Conservation (phyloP, 2,329 filamentous ascomycete genomes). For the Colletotrichum salicis region DNA sequence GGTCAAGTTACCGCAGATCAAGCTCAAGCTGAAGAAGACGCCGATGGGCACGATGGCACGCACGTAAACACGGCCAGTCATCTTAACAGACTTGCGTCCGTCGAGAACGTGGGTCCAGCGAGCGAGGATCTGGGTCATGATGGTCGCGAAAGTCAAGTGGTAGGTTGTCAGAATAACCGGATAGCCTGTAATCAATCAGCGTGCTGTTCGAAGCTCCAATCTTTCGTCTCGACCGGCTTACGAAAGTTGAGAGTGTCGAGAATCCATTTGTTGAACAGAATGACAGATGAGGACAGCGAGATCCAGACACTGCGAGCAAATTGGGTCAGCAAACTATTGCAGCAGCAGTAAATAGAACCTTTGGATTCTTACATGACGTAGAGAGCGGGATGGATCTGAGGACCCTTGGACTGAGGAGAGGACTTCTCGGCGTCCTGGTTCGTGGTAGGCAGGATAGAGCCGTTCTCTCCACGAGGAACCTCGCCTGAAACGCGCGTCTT, state of each 20-base stretch:
- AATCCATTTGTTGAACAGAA: conserved; percentile 99
- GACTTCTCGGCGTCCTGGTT: conserved; percentile 81
- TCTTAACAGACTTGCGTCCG: conserved; percentile 94
- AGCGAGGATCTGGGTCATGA: conserved; percentile 94
- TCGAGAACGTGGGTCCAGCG: conserved; percentile 91
- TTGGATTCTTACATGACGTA: conserved; percentile 75
- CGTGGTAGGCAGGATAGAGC: conserved; percentile 79
- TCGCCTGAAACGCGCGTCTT: conserved; percentile 89
- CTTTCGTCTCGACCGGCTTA: conserved; percentile 42
- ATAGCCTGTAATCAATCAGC: conserved; percentile 68
- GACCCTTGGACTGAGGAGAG: conserved; percentile 64
- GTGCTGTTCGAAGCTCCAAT: not conserved
- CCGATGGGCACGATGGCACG: conserved; percentile 95
- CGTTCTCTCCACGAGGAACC: conserved; percentile 67
- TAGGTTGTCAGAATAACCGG: conserved; percentile 92
- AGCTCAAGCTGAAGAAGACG: conserved; percentile 92
- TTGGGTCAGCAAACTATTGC: conserved; percentile 13
- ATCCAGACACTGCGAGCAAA: conserved; percentile 85
- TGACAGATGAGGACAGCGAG: conserved; percentile 89
- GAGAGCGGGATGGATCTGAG: conserved; percentile 80
- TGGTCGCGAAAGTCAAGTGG: conserved; percentile 90
- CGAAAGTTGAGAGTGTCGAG: conserved; percentile 84
- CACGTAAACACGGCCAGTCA: conserved; percentile 94
- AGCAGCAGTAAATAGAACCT: not conserved
- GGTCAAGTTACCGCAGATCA: conserved; percentile 96